These are phyloP conservation scores for Phoenix roebelenii DNA, from an alignment of 176 grass and related monocot species.

Conservation along the genomic window DNA sequence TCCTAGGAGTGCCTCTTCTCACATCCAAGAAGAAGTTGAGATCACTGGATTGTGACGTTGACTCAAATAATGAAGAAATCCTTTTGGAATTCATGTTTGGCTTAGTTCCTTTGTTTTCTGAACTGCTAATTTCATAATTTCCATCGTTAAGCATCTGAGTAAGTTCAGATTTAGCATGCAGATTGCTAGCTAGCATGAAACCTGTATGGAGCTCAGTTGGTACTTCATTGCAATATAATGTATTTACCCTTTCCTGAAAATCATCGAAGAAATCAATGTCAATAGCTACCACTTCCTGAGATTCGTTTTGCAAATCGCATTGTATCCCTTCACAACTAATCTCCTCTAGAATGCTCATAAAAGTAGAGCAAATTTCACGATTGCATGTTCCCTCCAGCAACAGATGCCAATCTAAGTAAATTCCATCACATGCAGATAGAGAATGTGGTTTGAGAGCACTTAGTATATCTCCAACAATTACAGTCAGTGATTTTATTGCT, in stretches of 20 bases:
- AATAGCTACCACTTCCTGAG: slow-evolving; percentile 27
- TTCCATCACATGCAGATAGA: slow-evolving; percentile 58
- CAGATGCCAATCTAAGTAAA: slow-evolving; percentile 97
- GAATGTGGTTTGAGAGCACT: slow-evolving; percentile 45
- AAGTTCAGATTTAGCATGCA: slow-evolving; percentile 23
- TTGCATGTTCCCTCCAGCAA: slow-evolving; percentile 57
- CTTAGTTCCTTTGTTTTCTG: slow-evolving; percentile 20
- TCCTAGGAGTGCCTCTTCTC: slow-evolving; percentile 33
- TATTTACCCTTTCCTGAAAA: slow-evolving; percentile 27
- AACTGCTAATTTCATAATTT: slow-evolving; percentile 20
- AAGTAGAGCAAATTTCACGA: slow-evolving; percentile 51
- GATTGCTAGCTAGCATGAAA: slow-evolving; percentile 21
- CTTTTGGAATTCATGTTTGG: slow-evolving; percentile 31
- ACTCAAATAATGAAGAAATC: slow-evolving; percentile 37
- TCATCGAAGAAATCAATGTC: slow-evolving; percentile 55
- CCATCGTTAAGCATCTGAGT: slow-evolving; percentile 23
- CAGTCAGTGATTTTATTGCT: slow-evolving; percentile 27
- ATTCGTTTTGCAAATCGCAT: slow-evolving; percentile 36
- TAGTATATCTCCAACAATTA: slow-evolving; percentile 36
- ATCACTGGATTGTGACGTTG: slow-evolving; percentile 37
- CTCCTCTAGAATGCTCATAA: slow-evolving; percentile 47
- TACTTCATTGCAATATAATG: slow-evolving; percentile 27
- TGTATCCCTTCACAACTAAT: slow-evolving; percentile 34
- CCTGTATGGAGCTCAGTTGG: slow-evolving; percentile 17
- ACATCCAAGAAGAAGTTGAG: slow-evolving; percentile 70